Evolutionary conservation across 2,329 filamentous ascomycete species (phyloP).

Genomic region (Diplodia scrobiculata): DNA sequence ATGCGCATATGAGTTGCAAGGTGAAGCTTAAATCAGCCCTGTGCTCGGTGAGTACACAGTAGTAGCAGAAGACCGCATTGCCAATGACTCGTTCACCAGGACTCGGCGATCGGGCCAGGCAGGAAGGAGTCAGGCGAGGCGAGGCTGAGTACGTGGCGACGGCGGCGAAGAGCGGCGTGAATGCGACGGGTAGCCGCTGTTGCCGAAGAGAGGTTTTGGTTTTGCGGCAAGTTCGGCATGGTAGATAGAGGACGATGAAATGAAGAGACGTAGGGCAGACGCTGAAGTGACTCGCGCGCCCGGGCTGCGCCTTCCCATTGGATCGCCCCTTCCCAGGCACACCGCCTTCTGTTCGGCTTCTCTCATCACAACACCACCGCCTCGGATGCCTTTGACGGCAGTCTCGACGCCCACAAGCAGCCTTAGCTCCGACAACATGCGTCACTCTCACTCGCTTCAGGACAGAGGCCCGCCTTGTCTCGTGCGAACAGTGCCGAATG

Average conservation of each 20-base stretch:
- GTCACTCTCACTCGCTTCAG: background rate
- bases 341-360: background rate
- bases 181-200: background rate
- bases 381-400: slow-evolving; percentile 10
- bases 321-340: background rate
- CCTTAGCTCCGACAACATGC: background rate
- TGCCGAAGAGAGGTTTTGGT: no score
- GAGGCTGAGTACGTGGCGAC: background rate
- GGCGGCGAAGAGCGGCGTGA: background rate
- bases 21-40: background rate
- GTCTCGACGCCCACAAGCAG: slow-evolving; percentile 1
- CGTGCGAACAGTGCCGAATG: background rate
- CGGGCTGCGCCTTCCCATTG: background rate
- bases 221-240: no score
- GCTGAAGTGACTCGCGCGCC: background rate
- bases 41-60: background rate
- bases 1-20: background rate
- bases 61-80: no score
- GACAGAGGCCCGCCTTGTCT: background rate
- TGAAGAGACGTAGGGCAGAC: background rate
- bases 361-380: background rate
- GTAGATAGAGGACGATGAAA: background rate
- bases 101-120: no score
- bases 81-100: background rate
- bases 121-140: no score